Conservation (phyloP, 2,329 filamentous ascomycete species). For the Beauveria pseudobassiana region DNA sequence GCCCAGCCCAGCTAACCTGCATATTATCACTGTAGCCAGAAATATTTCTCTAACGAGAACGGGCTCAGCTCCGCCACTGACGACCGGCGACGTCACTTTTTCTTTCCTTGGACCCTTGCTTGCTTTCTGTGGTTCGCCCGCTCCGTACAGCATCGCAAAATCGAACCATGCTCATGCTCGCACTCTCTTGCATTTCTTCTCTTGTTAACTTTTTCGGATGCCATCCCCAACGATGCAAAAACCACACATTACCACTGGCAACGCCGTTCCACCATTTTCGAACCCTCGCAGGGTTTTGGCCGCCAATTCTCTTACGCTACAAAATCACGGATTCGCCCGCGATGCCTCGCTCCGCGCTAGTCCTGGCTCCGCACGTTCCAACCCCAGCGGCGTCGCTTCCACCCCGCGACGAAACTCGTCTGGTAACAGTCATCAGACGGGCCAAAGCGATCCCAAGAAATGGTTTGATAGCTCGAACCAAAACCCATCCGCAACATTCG, state of each 20-base stretch:
- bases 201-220: slow-evolving; percentile 4
- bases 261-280: background rate
- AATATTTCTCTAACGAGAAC: background rate
- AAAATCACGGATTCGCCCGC: slow-evolving; percentile 36
- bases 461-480: slow-evolving; percentile 50
- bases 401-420: slow-evolving; percentile 35
- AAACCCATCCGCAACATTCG: slow-evolving; percentile 36
- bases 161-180: slow-evolving; percentile 8
- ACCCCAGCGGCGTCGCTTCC: slow-evolving; percentile 14
- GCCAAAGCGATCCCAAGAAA: slow-evolving; percentile 40
- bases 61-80: slow-evolving; percentile 1
- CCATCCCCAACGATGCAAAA: background rate
- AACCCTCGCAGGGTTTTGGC: slow-evolving; percentile 35
- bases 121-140: background rate
- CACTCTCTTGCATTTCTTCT: background rate
- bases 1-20: background rate
- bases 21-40: background rate
- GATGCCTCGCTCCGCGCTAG: slow-evolving; percentile 30
- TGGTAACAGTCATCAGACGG: slow-evolving; percentile 41
- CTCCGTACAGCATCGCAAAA: slow-evolving; percentile 1
- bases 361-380: slow-evolving; percentile 18
- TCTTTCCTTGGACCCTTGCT: background rate
- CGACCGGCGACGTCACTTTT: slow-evolving; percentile 4
- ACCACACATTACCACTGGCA: background rate
- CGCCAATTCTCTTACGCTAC: slow-evolving; percentile 39